Percentiles rank a stretch among this genome's conserved stretches.
These are phyloP conservation scores for Suhomyces vadensis DNA, from an alignment of 805 yeast species.

Conservation along the genomic window DNA sequence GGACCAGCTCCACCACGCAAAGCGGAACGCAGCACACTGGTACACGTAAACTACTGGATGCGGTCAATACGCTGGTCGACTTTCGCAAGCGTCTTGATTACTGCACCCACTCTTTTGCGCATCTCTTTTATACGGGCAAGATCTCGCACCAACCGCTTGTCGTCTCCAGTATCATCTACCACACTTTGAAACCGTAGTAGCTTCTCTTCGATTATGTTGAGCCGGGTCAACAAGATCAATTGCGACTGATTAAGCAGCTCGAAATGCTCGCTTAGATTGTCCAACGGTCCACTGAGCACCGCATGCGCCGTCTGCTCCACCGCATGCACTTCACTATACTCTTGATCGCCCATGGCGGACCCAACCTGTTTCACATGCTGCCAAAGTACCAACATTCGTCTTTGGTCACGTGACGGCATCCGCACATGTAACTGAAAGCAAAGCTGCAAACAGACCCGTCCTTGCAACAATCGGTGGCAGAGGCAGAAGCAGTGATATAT, in stretches of 20 bases:
- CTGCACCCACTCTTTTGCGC: conserved; percentile 30
- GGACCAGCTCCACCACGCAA: background rate
- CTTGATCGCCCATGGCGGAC: background rate
- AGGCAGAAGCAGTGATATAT: too few relatives aligned
- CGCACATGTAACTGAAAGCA: background rate
- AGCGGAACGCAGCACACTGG: too few relatives aligned
- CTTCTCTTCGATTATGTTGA: conserved; percentile 43
- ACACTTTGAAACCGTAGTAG: conserved; percentile 26
- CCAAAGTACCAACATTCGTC: background rate
- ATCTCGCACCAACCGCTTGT: conserved; percentile 21
- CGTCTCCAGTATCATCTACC: conserved; percentile 17
- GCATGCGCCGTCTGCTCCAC: conserved; percentile 61
- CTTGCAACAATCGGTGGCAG: background rate
- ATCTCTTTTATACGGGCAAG: conserved; percentile 27
- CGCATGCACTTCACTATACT: conserved; percentile 48
- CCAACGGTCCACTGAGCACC: conserved; percentile 54
- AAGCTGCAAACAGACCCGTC: conserved; percentile 1
- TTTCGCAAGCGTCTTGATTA: conserved; percentile 29
- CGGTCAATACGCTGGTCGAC: conserved; percentile 32
- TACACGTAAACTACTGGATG: background rate
- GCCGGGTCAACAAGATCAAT: conserved; percentile 49
- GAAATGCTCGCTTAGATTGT: conserved; percentile 49
- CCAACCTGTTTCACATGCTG: background rate
- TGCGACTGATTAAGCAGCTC: conserved; percentile 59
- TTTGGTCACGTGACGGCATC: background rate